These are phyloP conservation scores for Davidsoniella neocaledoniae DNA, from an alignment of 2,329 filamentous ascomycete genomes.

Conservation along the genomic window DNA sequence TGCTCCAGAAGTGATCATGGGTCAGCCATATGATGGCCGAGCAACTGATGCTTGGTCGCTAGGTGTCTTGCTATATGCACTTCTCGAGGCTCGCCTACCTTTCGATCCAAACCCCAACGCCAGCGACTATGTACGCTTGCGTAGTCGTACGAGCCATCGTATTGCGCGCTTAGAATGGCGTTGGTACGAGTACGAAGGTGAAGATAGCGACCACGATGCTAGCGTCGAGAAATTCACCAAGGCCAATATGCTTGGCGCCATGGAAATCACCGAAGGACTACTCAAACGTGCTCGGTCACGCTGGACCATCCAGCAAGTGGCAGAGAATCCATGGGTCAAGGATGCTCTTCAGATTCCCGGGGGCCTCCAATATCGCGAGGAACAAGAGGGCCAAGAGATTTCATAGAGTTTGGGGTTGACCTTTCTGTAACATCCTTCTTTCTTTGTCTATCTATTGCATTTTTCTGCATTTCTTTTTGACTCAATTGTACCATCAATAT, in stretches of 20 bases:
- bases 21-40: constrained; percentile 83
- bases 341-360: constrained; percentile 53
- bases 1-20: constrained; percentile 89
- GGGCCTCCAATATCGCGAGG: constrained; percentile 41
- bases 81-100: constrained; percentile 81
- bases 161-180: constrained; percentile 93
- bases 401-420: constrained; percentile 10
- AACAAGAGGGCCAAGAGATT: constrained; percentile 39
- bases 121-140: constrained; percentile 57
- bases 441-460: constrained; percentile 1
- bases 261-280: constrained; percentile 66
- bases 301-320: constrained; percentile 59
- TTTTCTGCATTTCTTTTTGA: background rate
- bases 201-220: constrained; percentile 72
- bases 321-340: constrained; percentile 57
- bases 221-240: constrained; percentile 43
- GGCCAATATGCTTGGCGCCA: constrained; percentile 54
- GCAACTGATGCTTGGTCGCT: constrained; percentile 90
- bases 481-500: background rate
- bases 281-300: constrained; percentile 68
- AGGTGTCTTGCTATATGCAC: constrained; percentile 79
- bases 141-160: constrained; percentile 75
- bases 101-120: constrained; percentile 81
- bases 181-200: constrained; percentile 73
- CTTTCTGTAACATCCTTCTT: constrained; percentile 10